Conservation (phyloP, 2,329 filamentous ascomycete genomes). For the Zarea fungicola region DNA sequence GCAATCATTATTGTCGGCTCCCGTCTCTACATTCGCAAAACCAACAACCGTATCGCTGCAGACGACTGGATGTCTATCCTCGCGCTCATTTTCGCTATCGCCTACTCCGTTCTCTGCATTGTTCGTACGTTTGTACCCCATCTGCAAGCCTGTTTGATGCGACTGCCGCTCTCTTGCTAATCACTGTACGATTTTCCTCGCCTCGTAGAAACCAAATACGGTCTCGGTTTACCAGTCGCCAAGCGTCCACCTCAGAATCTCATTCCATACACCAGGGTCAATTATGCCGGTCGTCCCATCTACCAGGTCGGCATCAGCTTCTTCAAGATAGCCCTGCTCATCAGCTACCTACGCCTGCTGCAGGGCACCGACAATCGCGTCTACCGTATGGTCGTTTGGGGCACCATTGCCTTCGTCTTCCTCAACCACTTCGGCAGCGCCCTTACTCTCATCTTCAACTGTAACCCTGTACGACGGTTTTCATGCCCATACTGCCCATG, state of each 20-base stretch:
- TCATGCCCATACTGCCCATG: neutral
- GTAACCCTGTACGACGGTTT: constrained; percentile 35
- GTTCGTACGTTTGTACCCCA: constrained; percentile 38
- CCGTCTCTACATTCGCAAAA: constrained; percentile 38
- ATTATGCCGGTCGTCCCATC: constrained; percentile 48
- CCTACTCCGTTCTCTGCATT: constrained; percentile 47
- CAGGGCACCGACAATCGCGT: constrained; percentile 39
- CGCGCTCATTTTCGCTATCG: constrained; percentile 40
- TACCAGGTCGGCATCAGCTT: constrained; percentile 52
- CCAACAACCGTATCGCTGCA: constrained; percentile 37
- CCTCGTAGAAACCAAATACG: constrained; percentile 44
- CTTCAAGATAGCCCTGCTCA: constrained; percentile 50
- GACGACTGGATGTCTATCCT: constrained; percentile 42
- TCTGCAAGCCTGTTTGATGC: no score
- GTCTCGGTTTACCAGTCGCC: constrained; percentile 42
- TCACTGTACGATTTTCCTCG: neutral
- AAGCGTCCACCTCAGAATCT: constrained; percentile 40
- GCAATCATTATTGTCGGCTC: constrained; percentile 36
- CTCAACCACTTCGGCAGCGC: constrained; percentile 43
- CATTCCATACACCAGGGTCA: constrained; percentile 41
- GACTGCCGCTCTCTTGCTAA: no score
- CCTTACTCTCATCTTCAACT: constrained; percentile 45
- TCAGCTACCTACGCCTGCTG: constrained; percentile 48
- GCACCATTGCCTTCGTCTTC: constrained; percentile 37
- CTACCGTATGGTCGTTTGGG: constrained; percentile 42